These are phyloP conservation scores for Linum tenue DNA, from an alignment of 345 rosid genomes.

Conservation along the genomic window DNA sequence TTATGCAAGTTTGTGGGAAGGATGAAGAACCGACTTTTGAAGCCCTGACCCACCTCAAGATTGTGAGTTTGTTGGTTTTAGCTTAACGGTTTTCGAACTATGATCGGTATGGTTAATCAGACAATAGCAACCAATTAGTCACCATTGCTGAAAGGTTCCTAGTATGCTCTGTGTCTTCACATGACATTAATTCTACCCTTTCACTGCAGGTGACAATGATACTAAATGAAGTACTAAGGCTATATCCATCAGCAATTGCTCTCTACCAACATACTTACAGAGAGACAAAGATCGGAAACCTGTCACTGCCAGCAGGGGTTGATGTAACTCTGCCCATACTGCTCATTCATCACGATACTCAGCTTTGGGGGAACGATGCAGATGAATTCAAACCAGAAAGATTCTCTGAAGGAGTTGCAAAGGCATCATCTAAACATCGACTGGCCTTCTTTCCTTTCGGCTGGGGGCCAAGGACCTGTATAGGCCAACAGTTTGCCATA, in stretches of 20 bases:
- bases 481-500: constrained; percentile 37
- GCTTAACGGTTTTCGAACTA: no score
- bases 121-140: no score
- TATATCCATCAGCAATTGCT: constrained; percentile 40
- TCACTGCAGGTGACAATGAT: constrained; percentile 32
- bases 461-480: constrained; percentile 39
- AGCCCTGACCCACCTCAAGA: constrained; percentile 27
- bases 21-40: constrained; percentile 16
- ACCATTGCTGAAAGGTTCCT: no score
- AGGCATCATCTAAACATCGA: constrained; percentile 26
- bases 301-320: constrained; percentile 30
- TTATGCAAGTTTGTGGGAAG: constrained; percentile 26
- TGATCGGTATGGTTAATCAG: no score
- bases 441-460: constrained; percentile 28
- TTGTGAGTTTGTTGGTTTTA: constrained; percentile 16
- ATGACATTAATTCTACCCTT: background rate
- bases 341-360: constrained; percentile 33
- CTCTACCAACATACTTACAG: constrained; percentile 15
- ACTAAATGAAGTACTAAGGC: constrained; percentile 34
- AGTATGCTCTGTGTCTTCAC: no score
- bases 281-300: constrained; percentile 25
- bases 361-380: constrained; percentile 34
- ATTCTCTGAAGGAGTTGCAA: constrained; percentile 32
- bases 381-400: constrained; percentile 38
- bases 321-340: constrained; percentile 28